phyloP scores from a whole-genome alignment of 306 rosid genomes.

The Rosa multiflora region DNA sequence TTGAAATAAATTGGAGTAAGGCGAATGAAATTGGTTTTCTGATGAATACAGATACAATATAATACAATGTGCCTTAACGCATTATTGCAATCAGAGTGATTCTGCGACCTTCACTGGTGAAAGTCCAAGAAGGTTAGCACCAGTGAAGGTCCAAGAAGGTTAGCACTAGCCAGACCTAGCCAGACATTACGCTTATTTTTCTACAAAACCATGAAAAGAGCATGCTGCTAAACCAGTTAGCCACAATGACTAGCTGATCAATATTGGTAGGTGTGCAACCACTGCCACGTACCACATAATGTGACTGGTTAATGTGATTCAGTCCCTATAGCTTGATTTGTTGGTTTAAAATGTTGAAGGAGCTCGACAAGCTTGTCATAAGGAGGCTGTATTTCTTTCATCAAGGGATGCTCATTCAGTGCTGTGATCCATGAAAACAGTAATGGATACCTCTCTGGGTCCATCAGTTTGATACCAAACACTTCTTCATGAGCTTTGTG shows the following conservation, averaged over 20 bases:
- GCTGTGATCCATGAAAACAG: conserved; percentile 20
- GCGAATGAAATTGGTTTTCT: background rate
- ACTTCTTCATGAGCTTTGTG: conserved; percentile 28
- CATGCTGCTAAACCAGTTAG: background rate
- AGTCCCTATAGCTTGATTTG: background rate
- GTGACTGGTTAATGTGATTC: background rate
- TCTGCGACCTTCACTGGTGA: background rate
- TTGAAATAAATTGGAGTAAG: background rate
- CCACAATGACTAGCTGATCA: too few relatives aligned
- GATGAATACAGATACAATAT: background rate
- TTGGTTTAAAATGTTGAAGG: conserved; percentile 5
- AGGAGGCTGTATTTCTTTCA: conserved; percentile 21
- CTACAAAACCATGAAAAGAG: background rate
- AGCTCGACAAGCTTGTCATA: conserved; percentile 19
- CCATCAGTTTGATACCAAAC: conserved; percentile 27
- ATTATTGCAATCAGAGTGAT: background rate
- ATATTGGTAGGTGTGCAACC: background rate
- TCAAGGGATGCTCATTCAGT: conserved; percentile 19
- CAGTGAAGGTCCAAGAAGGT: background rate
- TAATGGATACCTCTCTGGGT: conserved; percentile 24
- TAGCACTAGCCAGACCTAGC: background rate
- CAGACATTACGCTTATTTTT: background rate
- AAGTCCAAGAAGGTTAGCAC: background rate
- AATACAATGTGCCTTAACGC: background rate
- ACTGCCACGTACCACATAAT: background rate